phyloP scores from a whole-genome alignment of 257 asterid genomes.

The Nyctanthes arbortristis region DNA sequence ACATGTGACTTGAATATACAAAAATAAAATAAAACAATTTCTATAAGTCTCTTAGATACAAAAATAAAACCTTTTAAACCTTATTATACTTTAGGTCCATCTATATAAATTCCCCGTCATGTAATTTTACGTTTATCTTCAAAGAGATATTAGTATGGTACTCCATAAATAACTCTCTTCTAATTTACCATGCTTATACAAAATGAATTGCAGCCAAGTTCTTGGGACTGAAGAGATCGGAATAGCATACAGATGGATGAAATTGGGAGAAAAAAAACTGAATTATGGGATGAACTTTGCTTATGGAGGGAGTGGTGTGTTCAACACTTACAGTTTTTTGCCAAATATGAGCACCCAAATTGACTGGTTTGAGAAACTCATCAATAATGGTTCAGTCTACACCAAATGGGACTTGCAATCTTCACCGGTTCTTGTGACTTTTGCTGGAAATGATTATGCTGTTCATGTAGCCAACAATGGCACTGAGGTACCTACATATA shows the following conservation, averaged over 20 bases:
- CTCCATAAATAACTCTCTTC: too few relatives aligned
- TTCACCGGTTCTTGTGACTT: conserved; percentile 53
- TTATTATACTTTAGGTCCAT: too few relatives aligned
- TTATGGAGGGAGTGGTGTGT: conserved; percentile 92
- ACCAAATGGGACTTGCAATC: conserved; percentile 45
- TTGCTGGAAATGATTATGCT: conserved; percentile 76
- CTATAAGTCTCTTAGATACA: not conserved
- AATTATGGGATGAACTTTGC: conserved; percentile 78
- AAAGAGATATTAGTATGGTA: not conserved
- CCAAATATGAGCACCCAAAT: conserved; percentile 52
- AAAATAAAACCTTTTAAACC: not conserved
- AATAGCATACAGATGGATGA: conserved; percentile 62
- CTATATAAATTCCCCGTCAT: too few relatives aligned
- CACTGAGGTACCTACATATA: conserved; percentile 44
- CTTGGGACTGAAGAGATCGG: conserved; percentile 72
- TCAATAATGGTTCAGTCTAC: conserved; percentile 33
- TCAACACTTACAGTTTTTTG: conserved; percentile 41
- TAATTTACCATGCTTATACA: not conserved
- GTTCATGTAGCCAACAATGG: conserved; percentile 51
- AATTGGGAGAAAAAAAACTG: conserved; percentile 42
- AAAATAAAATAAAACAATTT: not conserved
- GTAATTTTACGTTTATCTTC: too few relatives aligned
- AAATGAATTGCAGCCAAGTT: conserved; percentile 62
- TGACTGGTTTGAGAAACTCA: not conserved
- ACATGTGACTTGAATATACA: too few relatives aligned